These are phyloP conservation scores for Stephanocyclus meneghinianus DNA, from an alignment of 352 stramenopile species.

Conservation along the genomic window DNA sequence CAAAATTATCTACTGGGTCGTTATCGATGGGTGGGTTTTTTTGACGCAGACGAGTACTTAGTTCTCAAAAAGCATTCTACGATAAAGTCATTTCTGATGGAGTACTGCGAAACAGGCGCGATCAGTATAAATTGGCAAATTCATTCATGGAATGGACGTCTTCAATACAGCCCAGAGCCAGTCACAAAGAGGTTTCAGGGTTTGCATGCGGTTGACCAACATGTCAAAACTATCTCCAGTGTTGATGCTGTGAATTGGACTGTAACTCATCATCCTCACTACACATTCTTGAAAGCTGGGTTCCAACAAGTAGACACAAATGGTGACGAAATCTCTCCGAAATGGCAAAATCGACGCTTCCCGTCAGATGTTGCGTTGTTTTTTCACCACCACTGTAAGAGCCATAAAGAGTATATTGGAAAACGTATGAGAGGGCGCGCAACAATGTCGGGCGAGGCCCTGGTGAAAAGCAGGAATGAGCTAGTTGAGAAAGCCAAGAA, in stretches of 20 bases:
- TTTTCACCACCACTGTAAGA: constrained; percentile 22
- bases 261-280: constrained; percentile 10
- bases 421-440: constrained; percentile 14
- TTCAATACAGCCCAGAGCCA: constrained; percentile 13
- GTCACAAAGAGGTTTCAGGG: constrained; percentile 17
- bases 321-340: background rate
- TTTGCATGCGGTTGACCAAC: constrained; percentile 9
- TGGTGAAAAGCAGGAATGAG: constrained; percentile 3
- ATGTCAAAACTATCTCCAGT: constrained; percentile 26
- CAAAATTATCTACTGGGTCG: constrained; percentile 6
- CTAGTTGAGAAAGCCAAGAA: constrained; percentile 15
- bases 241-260: constrained; percentile 17
- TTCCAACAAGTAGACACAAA: constrained; percentile 14
- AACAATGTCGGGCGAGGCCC: constrained; percentile 4
- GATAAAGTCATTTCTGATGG: constrained; percentile 24
- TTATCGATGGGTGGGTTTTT: constrained; percentile 20
- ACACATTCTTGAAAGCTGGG: constrained; percentile 10
- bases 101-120: constrained; percentile 19
- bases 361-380: constrained; percentile 18
- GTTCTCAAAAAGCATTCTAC: constrained; percentile 35
- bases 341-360: background rate
- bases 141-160: constrained; percentile 10
- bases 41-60: constrained; percentile 45
- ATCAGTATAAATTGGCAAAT: constrained; percentile 20
- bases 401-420: constrained; percentile 24